Evolutionary conservation across 805 yeast genomes (phyloP), one percentile per base, ranked within the genome.

Genomic region (Candida nemodendra): DNA sequence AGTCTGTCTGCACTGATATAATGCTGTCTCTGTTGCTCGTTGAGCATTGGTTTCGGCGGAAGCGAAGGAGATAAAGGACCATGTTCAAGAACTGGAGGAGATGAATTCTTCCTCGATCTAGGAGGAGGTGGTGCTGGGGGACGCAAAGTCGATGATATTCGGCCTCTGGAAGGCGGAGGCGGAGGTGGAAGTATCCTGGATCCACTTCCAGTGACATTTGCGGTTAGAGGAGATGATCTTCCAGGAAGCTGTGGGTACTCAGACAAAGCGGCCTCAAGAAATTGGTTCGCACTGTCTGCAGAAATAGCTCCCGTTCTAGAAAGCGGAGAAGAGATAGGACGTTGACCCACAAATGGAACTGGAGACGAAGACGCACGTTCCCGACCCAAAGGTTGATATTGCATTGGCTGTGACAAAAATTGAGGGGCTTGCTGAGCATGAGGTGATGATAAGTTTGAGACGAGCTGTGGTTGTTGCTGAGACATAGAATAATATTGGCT

Each of bases 41-140:
- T 59, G 19, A 59, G 38, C 4, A 46, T 8, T 7, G 65, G 65
- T 34, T 59, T 60, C 0, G 62, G 64, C 4, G 64, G 65, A 24
- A 59, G 39, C 3, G 42, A 39, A 5, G 64, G 64, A 23, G 50
- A 34, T 16, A 9, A 18, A 9, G 19, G 27, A 5, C 14, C 34
- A 26, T 25, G 36, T 25, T 39, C 47, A 37, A 49, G 26, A 11
- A 38, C 40, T 15, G 47, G 51, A 8, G 42, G 61, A 4, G 54
- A 45, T 2, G 61, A 54, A n/a, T 36, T 33, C 32, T 56, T 57
- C 27, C 61, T 44, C 1, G 58, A 42, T 25, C 56, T 44, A 5
- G 62, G 61, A n/a, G 60, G 61, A 6, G 59, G 61, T 12, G 61
- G 61, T 5, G 59, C 57, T 3, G 59, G 61, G 4, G 58, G 52